Conservation (phyloP, 2,329 filamentous ascomycete species). For the Saccharata proteae region DNA sequence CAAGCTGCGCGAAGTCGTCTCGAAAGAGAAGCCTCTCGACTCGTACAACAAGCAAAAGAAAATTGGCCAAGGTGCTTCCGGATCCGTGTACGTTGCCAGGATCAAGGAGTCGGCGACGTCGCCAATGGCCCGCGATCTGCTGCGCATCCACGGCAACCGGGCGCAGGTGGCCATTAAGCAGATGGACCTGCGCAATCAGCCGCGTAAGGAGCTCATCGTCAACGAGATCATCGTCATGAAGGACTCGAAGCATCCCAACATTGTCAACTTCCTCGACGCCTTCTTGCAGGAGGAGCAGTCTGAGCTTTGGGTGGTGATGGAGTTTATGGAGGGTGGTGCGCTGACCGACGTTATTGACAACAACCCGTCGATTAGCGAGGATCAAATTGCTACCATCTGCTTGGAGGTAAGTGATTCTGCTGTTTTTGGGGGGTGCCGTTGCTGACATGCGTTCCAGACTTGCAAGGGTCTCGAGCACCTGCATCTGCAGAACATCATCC, state of each 20-base stretch:
- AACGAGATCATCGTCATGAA: slow-evolving; percentile 99
- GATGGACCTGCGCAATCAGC: slow-evolving; percentile 97
- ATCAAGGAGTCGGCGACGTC: slow-evolving; percentile 83
- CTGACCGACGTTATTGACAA: slow-evolving; percentile 98
- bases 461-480: slow-evolving; percentile 91
- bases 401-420: slow-evolving; percentile 57
- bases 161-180: slow-evolving; percentile 98
- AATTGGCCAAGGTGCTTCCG: slow-evolving; percentile 95
- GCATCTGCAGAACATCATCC: slow-evolving; percentile 92
- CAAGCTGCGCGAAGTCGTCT: slow-evolving; percentile 85
- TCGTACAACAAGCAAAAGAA: slow-evolving; percentile 99
- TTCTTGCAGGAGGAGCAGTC: slow-evolving; percentile 90
- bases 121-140: slow-evolving; percentile 62
- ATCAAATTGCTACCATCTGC: slow-evolving; percentile 96
- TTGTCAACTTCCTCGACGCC: slow-evolving; percentile 96
- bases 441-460: slow-evolving; percentile 47
- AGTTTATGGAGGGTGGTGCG: slow-evolving; percentile 98
- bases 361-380: slow-evolving; percentile 84
- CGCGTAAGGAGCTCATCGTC: slow-evolving; percentile 93
- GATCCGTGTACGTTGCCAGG: slow-evolving; percentile 94
- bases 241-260: slow-evolving; percentile 94
- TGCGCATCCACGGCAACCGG: slow-evolving; percentile 65
- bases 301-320: slow-evolving; percentile 99
- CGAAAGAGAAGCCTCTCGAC: slow-evolving; percentile 84
- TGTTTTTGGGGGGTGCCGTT: neutral